Evolutionary conservation across 768 basidiomycete genomes (phyloP), one percentile per base, ranked within the genome.

Genomic region (Collybiopsis luxurians): DNA sequence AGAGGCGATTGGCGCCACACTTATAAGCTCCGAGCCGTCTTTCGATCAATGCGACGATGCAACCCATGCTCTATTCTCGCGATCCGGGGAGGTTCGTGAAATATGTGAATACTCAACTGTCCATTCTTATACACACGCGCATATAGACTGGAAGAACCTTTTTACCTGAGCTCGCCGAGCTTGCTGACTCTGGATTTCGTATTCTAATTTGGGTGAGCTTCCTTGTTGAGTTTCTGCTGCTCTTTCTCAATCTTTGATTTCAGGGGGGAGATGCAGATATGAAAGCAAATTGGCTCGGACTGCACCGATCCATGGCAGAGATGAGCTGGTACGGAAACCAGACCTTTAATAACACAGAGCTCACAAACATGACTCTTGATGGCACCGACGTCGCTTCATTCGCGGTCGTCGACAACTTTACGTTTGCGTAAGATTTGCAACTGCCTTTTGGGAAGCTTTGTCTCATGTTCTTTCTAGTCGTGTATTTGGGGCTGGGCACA

Each of bases 251-350:
- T n/a, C n/a, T n/a, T n/a, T 27, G 4, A 42, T 15, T 34, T 52
- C 15, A 59, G 73, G 73, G 69, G 4, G 69, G 74, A n/a, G 71
- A 71, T 40, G 67, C 69, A 3, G 69, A 71, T 55, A 70, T 71
- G 54, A 74, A 72, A 39, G 71, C 71, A 43, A 75, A 75, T 58
- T 75, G 74, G 74, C 65, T 75, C 11, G 74, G 74, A 1, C 69
- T 68, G 2, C 72, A 74, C 38, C 70, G 70, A 1, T 66, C 70
- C 0, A 72, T 71, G 6, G 72, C 76, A 17, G 71, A 75, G 2
- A 79, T 79, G 77, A 68, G 73, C 45, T 79, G 78, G 78, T 77
- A 75, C 44, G 77, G 78, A 4, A 78, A 73, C 44, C 58, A 69
- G 38, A 70, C 69, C 0, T 62, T 79, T 21, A 73, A 73, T 53